phyloP scores from a whole-genome alignment of 345 rosid genomes.

The Bruguiera gymnorhiza region DNA sequence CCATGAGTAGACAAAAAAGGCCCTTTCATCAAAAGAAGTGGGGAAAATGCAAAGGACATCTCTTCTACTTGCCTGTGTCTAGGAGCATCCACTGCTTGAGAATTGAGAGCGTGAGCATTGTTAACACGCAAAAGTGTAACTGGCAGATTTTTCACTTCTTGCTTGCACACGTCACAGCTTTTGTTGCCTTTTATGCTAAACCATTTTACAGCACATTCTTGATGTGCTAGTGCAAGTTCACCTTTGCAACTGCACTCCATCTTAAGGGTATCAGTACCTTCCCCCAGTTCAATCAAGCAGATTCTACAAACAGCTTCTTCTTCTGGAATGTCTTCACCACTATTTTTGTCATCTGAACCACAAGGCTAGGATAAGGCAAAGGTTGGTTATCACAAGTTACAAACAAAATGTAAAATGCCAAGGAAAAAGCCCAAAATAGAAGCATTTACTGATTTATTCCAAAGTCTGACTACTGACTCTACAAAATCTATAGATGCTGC shows the following conservation, averaged over 20 bases:
- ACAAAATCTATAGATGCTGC: no score
- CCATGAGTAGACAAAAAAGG: not conserved
- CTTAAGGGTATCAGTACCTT: slow-evolving; percentile 79
- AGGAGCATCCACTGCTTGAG: slow-evolving; percentile 35
- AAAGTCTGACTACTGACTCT: not conserved
- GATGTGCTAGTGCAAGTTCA: slow-evolving; percentile 84
- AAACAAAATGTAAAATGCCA: slow-evolving; percentile 1
- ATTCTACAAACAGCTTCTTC: slow-evolving; percentile 96
- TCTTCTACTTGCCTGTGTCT: slow-evolving; percentile 58
- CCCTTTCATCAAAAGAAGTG: not conserved
- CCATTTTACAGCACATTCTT: slow-evolving; percentile 93
- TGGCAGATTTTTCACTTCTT: slow-evolving; percentile 87
- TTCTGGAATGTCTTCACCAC: slow-evolving; percentile 79
- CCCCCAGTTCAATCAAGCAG: slow-evolving; percentile 78
- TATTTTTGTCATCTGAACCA: slow-evolving; percentile 63
- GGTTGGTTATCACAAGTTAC: slow-evolving; percentile 45
- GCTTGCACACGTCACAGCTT: slow-evolving; percentile 93
- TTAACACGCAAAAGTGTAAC: slow-evolving; percentile 87
- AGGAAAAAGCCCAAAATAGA: slow-evolving; percentile 15
- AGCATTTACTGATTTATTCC: not conserved
- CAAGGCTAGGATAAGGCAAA: slow-evolving; percentile 61
- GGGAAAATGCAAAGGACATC: slow-evolving; percentile 6
- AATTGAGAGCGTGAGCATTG: slow-evolving; percentile 35
- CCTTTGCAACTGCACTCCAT: slow-evolving; percentile 99
- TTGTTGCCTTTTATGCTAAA: slow-evolving; percentile 95